Evolutionary conservation across 2,329 filamentous ascomycete genomes (phyloP).

Genomic region (Colletotrichum sidae): DNA sequence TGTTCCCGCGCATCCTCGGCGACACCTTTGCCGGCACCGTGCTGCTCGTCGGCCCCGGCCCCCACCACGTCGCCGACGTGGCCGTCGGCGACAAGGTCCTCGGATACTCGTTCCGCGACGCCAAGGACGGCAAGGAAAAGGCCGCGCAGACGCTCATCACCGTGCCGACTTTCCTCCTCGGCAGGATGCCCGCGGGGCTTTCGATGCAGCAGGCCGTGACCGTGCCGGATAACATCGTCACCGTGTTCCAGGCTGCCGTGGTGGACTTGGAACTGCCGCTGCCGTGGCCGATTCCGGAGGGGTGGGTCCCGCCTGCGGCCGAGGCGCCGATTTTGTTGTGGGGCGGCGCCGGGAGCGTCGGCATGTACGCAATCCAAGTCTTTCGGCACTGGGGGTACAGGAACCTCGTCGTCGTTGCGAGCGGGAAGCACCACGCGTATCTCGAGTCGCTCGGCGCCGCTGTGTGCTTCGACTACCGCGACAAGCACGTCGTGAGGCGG

Average conservation of each 20-base stretch:
- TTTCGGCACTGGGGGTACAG: conserved; percentile 64
- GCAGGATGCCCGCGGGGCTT: conserved; percentile 55
- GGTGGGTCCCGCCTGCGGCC: conserved; percentile 49
- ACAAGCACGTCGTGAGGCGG: conserved; percentile 48
- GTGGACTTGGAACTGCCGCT: conserved; percentile 63
- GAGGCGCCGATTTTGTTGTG: conserved; percentile 60
- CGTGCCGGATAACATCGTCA: conserved; percentile 68
- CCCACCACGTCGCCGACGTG: conserved; percentile 49
- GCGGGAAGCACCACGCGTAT: conserved; percentile 56
- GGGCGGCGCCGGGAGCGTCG: conserved; percentile 65
- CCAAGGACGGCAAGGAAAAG: conserved; percentile 58
- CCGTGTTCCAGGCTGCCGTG: conserved; percentile 65
- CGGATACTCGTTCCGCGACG: conserved; percentile 61
- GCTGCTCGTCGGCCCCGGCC: conserved; percentile 58
- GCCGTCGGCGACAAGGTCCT: conserved; percentile 66
- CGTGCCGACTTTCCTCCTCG: conserved; percentile 60
- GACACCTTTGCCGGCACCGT: conserved; percentile 64
- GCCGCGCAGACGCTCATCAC: conserved; percentile 68
- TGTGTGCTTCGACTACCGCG: conserved; percentile 60
- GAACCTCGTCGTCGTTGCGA: conserved; percentile 61
- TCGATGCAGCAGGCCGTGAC: conserved; percentile 61
- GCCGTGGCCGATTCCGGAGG: conserved; percentile 66
- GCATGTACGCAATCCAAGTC: conserved; percentile 62
- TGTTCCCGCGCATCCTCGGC: conserved; percentile 62
- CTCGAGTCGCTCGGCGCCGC: conserved; percentile 58